Evolutionary conservation across 257 asterid genomes (phyloP), one percentile per base, ranked within the genome.

Genomic region (Jacaranda mimosifolia): DNA sequence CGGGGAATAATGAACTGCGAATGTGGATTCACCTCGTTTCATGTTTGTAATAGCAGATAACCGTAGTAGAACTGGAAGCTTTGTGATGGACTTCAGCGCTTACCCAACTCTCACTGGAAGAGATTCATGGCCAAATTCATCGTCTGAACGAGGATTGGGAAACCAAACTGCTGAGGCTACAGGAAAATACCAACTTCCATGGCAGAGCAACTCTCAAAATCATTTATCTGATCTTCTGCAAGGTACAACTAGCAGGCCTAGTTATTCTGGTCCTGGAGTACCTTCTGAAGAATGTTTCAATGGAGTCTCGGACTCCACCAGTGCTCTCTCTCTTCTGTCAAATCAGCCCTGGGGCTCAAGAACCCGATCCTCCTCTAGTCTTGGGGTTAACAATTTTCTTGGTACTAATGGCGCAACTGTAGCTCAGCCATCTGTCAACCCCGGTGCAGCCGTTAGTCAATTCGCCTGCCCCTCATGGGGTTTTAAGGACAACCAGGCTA

Each of bases 291-390:
- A 90, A 73, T 78, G 89, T 75, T 88, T 70, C 74, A 51, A 56
- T n/a, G 89, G 89, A 64, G 88, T 77, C 77, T 81, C 92, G 0
- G 89, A 83, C 80, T 88, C 94, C 83, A 77, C 72, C 78, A 79
- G 84, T 83, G 99, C 97, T 94, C 99, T 88, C 99, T 94, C 97
- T 94, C 99, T 94, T 92, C 98, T 91, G 98, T 94, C 99, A 94
- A 94, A 83, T 71, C 93, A 89, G 63, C 87, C 94, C 52, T 94
- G 97, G 97, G 83, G 75, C 85, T 83, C 94, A 45, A 86, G 91
- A 81, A 73, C 72, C 89, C 92, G 76, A 17, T 70, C 91, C 68
- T 75, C 81, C 69, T 77, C 81, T 52, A 85, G 85, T 82, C 90
- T 84, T 46, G 96, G 84, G 82, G 74, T 77, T 7, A 85, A 82